Evolutionary conservation across 331 rosid species (phyloP).

Genomic region (Rhamnella rubrinervis): DNA sequence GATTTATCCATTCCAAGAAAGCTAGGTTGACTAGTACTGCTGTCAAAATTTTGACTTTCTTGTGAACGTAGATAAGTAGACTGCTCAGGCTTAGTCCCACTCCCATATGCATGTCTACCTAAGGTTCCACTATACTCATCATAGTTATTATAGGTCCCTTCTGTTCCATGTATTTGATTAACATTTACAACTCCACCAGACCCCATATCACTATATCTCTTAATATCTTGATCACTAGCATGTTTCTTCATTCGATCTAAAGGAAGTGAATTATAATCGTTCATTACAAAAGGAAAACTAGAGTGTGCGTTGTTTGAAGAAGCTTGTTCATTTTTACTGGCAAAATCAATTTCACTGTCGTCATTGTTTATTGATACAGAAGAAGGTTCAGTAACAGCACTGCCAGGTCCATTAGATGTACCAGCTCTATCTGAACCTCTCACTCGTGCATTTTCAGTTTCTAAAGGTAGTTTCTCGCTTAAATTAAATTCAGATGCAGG

Average conservation of each 20-base stretch:
- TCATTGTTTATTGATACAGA: conserved; percentile 39
- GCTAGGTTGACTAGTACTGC: conserved; percentile 44
- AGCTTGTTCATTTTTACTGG: conserved; percentile 41
- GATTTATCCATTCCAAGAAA: conserved; percentile 40
- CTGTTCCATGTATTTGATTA: conserved; percentile 31
- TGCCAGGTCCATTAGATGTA: conserved; percentile 55
- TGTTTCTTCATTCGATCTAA: conserved; percentile 31
- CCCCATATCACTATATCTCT: conserved; percentile 34
- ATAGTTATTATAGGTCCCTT: conserved; percentile 35
- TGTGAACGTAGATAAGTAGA: conserved; percentile 30
- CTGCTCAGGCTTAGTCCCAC: conserved; percentile 40
- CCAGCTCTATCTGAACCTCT: conserved; percentile 62
- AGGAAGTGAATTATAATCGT: conserved; percentile 38
- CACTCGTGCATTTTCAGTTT: conserved; percentile 56
- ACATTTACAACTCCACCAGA: conserved; percentile 32
- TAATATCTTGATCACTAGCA: conserved; percentile 40
- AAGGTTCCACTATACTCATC: conserved; percentile 30
- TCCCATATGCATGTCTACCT: conserved; percentile 42
- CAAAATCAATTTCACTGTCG: conserved; percentile 26
- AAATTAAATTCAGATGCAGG: conserved; percentile 43
- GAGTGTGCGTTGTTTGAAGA: conserved; percentile 30
- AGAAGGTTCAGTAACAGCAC: conserved; percentile 37
- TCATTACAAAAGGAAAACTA: conserved; percentile 22
- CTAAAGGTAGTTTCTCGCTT: conserved; percentile 56
- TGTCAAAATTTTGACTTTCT: conserved; percentile 41